Conservation (phyloP, 1,139 yeast genomes). For the Kazachstania sp. region DNA sequence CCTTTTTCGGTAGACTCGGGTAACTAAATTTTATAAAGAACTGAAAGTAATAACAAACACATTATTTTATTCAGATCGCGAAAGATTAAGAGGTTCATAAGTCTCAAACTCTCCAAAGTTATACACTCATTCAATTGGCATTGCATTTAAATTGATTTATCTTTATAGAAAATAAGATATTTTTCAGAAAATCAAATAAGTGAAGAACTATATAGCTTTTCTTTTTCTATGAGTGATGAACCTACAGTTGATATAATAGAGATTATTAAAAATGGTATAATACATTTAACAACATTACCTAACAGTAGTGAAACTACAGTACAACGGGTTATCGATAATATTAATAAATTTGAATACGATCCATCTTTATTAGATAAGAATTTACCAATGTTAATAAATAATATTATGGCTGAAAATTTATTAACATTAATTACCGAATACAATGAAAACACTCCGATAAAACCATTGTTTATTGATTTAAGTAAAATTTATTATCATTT, state of each 20-base stretch:
- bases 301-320: not conserved
- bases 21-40: too few relatives aligned
- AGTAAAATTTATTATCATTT: constrained; percentile 44
- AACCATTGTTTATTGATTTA: not conserved
- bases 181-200: too few relatives aligned
- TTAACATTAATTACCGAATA: not conserved
- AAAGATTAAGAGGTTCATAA: too few relatives aligned
- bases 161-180: too few relatives aligned
- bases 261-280: constrained; percentile 3
- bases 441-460: not conserved
- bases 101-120: too few relatives aligned
- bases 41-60: too few relatives aligned
- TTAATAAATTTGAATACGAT: constrained; percentile 46
- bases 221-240: not conserved
- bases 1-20: too few relatives aligned
- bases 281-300: not conserved
- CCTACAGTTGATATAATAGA: not conserved
- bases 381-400: constrained; percentile 20
- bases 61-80: too few relatives aligned
- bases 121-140: too few relatives aligned
- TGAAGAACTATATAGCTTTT: too few relatives aligned
- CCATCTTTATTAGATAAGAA: constrained; percentile 45
- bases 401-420: not conserved
- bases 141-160: too few relatives aligned
- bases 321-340: constrained; percentile 8